Conservation (phyloP, 2,329 filamentous ascomycete genomes). For the Elsinoe perseae region DNA sequence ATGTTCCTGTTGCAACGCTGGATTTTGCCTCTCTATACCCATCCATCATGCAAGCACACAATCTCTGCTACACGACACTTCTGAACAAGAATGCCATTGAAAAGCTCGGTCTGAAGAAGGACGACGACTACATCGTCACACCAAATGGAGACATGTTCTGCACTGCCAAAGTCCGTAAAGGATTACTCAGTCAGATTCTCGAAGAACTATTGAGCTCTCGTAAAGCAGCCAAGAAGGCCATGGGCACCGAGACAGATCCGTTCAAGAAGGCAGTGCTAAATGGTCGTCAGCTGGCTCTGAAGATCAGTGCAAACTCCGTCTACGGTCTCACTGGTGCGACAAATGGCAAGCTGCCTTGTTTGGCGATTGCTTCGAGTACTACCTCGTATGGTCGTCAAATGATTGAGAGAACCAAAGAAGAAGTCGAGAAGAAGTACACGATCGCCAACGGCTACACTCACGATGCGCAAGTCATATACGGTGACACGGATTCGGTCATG, state of each 20-base stretch:
- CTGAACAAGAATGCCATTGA: constrained; percentile 72
- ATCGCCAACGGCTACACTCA: constrained; percentile 92
- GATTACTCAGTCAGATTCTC: constrained; percentile 86
- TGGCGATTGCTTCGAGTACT: constrained; percentile 92
- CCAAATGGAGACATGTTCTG: constrained; percentile 92
- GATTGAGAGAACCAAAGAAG: constrained; percentile 97
- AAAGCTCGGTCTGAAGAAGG: constrained; percentile 68
- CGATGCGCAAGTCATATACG: constrained; percentile 94
- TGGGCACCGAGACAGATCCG: constrained; percentile 80
- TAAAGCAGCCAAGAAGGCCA: constrained; percentile 88
- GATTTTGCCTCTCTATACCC: constrained; percentile 99
- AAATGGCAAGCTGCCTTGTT: constrained; percentile 87
- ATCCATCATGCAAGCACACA: constrained; percentile 98
- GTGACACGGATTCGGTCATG: constrained; percentile 99
- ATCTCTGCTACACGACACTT: constrained; percentile 93
- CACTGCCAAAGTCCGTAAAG: constrained; percentile 81
- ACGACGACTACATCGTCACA: constrained; percentile 93
- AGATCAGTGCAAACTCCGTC: constrained; percentile 94
- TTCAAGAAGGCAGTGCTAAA: constrained; percentile 98
- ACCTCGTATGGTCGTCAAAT: constrained; percentile 96
- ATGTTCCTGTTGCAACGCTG: constrained; percentile 88
- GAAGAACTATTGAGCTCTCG: constrained; percentile 85
- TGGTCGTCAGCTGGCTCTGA: constrained; percentile 90
- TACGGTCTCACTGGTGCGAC: constrained; percentile 96
- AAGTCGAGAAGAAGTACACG: constrained; percentile 82